phyloP scores from a whole-genome alignment of 116 monocot genomes.

The Zostera marina region DNA sequence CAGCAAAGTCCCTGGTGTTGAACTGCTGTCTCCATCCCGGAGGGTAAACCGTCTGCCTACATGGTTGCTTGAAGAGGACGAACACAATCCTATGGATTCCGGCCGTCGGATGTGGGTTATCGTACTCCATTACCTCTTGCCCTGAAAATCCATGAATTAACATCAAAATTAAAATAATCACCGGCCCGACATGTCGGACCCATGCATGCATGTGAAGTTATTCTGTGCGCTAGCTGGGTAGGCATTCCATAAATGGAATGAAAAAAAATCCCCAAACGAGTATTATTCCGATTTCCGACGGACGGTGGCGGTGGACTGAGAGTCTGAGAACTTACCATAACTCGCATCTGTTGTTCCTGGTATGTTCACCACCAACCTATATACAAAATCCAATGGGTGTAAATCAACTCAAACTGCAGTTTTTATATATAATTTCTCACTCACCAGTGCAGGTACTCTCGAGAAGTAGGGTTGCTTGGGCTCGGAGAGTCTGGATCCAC shows the following conservation, averaged over 20 bases:
- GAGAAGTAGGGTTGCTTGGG: constrained; percentile 14
- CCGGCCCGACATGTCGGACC: too few species aligned
- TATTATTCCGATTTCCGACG: too few species aligned
- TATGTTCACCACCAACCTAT: constrained; percentile 6
- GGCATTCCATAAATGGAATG: neutral
- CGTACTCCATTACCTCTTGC: constrained; percentile 9
- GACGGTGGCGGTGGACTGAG: too few species aligned
- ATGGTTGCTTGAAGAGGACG: constrained; percentile 7
- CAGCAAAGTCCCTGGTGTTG: constrained; percentile 19
- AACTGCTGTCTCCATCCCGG: constrained; percentile 20
- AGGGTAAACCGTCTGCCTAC: constrained; percentile 4
- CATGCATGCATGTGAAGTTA: neutral
- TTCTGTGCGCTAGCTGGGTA: neutral
- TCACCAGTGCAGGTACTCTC: constrained; percentile 28
- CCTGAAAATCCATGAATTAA: constrained; percentile 4
- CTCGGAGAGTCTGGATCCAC: constrained; percentile 30
- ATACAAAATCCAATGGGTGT: too few species aligned
- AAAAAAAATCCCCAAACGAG: neutral
- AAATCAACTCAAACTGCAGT: too few species aligned
- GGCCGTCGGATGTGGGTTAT: constrained; percentile 10
- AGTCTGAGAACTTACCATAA: neutral
- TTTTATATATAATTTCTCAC: too few species aligned
- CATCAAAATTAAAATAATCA: too few species aligned
- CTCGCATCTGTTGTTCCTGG: constrained; percentile 7
- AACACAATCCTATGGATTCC: constrained; percentile 18